Evolutionary conservation across 2,329 filamentous ascomycete species (phyloP).

Genomic region (Arthrinium puccinioides): DNA sequence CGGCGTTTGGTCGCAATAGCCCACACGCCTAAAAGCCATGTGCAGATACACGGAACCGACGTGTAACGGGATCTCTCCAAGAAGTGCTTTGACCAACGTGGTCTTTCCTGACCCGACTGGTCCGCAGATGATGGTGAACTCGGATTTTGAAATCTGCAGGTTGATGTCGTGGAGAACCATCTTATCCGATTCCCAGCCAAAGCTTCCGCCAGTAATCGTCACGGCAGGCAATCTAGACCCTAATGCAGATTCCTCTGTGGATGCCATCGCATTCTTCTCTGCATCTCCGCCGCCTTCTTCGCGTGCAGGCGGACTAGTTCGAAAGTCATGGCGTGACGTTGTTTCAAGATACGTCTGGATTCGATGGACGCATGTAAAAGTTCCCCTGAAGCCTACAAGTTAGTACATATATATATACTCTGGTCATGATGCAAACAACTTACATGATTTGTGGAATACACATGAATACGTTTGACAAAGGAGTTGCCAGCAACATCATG

Average conservation of each 20-base stretch:
- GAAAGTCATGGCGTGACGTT: conserved; percentile 18
- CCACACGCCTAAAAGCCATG: conserved; percentile 16
- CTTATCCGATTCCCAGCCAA: conserved; percentile 26
- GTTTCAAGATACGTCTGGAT: conserved; percentile 28
- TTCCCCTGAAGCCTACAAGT: conserved; percentile 12
- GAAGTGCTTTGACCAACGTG: conserved; percentile 31
- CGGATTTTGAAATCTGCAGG: conserved; percentile 20
- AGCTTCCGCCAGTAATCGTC: conserved; percentile 16
- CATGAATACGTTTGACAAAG: conserved; percentile 31
- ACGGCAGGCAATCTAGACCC: conserved; percentile 6
- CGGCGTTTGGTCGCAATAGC: conserved; percentile 34
- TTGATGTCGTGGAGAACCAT: conserved; percentile 22
- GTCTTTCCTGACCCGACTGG: conserved; percentile 38
- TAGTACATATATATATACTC: background rate
- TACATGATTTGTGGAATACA: conserved; percentile 25
- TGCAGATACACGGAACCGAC: conserved; percentile 16
- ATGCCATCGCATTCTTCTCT: background rate
- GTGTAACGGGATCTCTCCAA: conserved; percentile 26
- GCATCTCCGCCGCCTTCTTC: background rate
- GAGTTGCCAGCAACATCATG: conserved; percentile 28
- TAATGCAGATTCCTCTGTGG: background rate
- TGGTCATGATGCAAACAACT: background rate
- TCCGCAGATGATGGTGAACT: conserved; percentile 32
- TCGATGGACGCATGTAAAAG: conserved; percentile 30
- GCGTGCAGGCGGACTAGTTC: conserved; percentile 1